Evolutionary conservation across 2,329 filamentous ascomycete species (phyloP).

Genomic region (Colletotrichum cereale): DNA sequence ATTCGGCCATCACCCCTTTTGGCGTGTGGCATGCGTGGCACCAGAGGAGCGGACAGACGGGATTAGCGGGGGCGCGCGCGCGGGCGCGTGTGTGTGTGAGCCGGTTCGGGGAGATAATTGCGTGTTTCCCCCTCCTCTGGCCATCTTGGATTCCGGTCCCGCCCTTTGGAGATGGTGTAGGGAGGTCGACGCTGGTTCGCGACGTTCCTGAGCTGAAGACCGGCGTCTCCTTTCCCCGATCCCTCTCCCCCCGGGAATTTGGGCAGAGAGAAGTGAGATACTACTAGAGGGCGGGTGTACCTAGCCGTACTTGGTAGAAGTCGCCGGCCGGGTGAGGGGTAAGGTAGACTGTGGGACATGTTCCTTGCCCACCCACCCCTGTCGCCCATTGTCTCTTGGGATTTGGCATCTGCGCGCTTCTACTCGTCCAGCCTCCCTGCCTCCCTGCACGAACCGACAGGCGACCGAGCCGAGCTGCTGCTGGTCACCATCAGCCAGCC

Average conservation of each 20-base stretch:
- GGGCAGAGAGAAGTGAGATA: not conserved
- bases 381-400: conserved; percentile 13
- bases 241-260: not conserved
- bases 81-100: conserved; percentile 3
- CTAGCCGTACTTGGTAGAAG: not conserved
- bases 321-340: conserved; percentile 17
- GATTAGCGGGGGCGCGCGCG: not conserved
- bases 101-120: conserved; percentile 30
- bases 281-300: not conserved
- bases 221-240: conserved; percentile 1
- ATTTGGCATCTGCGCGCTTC: conserved; percentile 34
- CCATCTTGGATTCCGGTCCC: not conserved
- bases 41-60: conserved; percentile 1
- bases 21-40: conserved; percentile 13
- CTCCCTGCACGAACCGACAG: conserved; percentile 35
- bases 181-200: conserved; percentile 31
- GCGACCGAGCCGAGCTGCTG: not conserved
- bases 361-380: conserved; percentile 13
- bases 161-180: conserved; percentile 27
- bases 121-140: not conserved
- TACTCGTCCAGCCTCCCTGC: conserved; percentile 40
- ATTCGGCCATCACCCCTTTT: not conserved
- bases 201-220: conserved; percentile 37
- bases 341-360: not conserved
- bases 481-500: not conserved